Conservation (phyloP, 148 eudicot genomes). For the Vaccinium corymbosum region DNA sequence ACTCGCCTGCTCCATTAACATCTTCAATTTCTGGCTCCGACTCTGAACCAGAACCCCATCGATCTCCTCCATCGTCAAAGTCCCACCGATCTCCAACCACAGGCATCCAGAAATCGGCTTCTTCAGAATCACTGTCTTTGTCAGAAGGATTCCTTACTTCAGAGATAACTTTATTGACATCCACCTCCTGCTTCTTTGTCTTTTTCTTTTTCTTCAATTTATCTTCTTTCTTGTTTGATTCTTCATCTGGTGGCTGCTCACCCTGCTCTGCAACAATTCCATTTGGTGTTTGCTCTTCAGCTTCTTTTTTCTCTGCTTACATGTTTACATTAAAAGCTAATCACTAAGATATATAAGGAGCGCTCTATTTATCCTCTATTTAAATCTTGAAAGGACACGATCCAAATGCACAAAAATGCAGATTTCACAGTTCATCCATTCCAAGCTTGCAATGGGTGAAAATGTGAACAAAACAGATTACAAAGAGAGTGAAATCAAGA, state of each 20-base stretch:
- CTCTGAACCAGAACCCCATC: conserved; percentile 75
- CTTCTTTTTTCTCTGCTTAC: conserved; percentile 68
- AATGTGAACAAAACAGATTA: conserved; percentile 1
- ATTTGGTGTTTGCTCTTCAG: conserved; percentile 34
- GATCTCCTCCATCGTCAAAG: conserved; percentile 78
- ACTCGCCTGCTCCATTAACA: conserved; percentile 48
- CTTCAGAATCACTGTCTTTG: conserved; percentile 53
- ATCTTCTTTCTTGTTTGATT: conserved; percentile 28
- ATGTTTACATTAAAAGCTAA: background rate
- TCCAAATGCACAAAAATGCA: background rate
- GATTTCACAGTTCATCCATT: background rate
- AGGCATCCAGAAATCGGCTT: conserved; percentile 78
- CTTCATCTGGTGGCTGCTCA: conserved; percentile 28
- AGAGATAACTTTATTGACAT: conserved; percentile 26
- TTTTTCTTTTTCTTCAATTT: conserved; percentile 36
- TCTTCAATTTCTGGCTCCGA: conserved; percentile 42
- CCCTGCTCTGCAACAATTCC: conserved; percentile 23
- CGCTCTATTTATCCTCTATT: background rate
- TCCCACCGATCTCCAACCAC: conserved; percentile 80
- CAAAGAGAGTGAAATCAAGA: background rate
- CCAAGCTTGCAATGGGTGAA: conserved; percentile 7
- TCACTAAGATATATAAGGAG: background rate
- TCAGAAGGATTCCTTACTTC: conserved; percentile 35
- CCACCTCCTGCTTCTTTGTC: conserved; percentile 43
- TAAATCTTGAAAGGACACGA: background rate